These are phyloP conservation scores for Solanum corneliomulleri DNA, from an alignment of 257 asterid genomes.

Conservation along the genomic window DNA sequence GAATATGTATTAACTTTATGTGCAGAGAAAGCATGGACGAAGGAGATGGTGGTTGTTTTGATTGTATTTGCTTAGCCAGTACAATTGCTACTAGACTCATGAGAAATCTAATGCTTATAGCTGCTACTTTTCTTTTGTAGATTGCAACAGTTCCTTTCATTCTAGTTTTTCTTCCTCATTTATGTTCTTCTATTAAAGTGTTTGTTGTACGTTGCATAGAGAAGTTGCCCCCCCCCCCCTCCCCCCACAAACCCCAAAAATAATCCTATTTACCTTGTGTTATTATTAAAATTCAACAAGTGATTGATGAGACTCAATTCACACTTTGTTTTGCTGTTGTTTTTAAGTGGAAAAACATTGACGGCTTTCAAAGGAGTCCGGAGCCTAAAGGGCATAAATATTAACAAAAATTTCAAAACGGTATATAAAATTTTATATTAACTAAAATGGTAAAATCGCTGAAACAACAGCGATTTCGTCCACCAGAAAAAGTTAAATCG, in stretches of 20 bases:
- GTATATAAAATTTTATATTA: too few species aligned
- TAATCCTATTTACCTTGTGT: too few species aligned
- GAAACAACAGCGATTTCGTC: too few species aligned
- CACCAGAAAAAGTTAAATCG: too few species aligned
- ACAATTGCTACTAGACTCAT: neutral
- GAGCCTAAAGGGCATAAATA: too few species aligned
- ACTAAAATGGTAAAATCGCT: too few species aligned
- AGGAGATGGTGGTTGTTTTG: slow-evolving; percentile 54
- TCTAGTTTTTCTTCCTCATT: neutral
- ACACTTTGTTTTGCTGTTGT: neutral
- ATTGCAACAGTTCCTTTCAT: neutral
- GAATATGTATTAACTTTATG: neutral
- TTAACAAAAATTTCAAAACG: too few species aligned
- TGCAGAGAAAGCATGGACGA: slow-evolving; percentile 34
- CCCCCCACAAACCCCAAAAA: too few species aligned
- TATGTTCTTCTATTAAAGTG: neutral
- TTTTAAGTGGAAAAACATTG: neutral
- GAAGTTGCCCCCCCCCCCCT: neutral
- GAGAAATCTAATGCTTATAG: neutral
- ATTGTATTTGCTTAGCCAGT: neutral
- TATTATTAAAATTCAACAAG: neutral
- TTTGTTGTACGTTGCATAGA: neutral
- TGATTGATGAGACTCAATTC: neutral
- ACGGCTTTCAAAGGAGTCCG: neutral
- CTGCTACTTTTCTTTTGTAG: neutral